Evolutionary conservation across 2,329 filamentous ascomycete genomes (phyloP), one percentile per base, ranked within the genome.

Genomic region (Epichloe gansuensis): DNA sequence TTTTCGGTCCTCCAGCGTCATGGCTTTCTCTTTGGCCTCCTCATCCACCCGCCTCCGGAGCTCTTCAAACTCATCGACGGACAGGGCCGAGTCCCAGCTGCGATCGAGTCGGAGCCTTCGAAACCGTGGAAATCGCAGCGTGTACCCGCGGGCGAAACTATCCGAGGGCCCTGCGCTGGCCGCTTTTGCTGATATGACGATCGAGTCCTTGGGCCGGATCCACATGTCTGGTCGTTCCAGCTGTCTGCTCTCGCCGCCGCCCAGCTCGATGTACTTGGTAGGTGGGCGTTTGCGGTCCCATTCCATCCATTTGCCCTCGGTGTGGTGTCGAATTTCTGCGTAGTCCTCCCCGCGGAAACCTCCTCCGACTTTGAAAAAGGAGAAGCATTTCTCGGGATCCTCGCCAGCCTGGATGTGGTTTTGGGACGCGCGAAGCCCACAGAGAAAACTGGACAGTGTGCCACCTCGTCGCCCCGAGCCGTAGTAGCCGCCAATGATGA

Each of bases 361-460:
- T 50, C 93, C 93, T n/a, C 93, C 93, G 15, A 98, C 93, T 66
- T 93, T 96, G 75, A 90, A 95, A 70, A 98, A 96, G n/a, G 89
- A 95, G 60, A 83, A 87, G 62, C 83, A 94, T 65, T 88, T 89
- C 68, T 87, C 84, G 0, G 81, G 77, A 55, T 82, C 77, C 5
- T 72, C 72, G 2, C 78, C 78, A 2, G 72, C 71, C 38, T 74
- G 71, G 36, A 85, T 75, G 35, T 86, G 77, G 55, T 83, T 79
- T 57, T 85, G 79, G 49, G 89, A 82, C 1, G 85, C 82, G 31
- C 88, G 78, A 8, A 98, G 71, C 0, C 90, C 93, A 62, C 91
- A 96, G n/a, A 98, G 66, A 63, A 91, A 98, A 55, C 84, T 93
- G 1, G 89, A 89, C 4, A 96, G 71, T 2, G 71, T 80, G 41